A percentile compares a stretch with the other conserved stretches of the same genome.
Evolutionary conservation across 805 yeast genomes (phyloP).

Genomic region (Scheffersomyces ergatensis): DNA sequence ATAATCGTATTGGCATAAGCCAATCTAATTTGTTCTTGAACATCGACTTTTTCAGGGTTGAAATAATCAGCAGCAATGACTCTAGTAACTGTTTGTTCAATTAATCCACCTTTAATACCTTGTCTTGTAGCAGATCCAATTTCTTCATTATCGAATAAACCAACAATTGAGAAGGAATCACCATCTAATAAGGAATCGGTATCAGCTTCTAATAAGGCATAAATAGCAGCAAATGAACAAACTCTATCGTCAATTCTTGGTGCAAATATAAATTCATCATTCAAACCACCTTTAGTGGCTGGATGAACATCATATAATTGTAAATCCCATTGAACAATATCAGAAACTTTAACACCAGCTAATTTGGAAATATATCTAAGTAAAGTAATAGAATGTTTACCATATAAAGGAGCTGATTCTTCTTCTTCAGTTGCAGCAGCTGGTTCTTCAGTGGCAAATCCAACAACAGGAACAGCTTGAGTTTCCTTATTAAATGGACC

Average conservation of each 20-base stretch:
- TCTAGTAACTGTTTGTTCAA: slow-evolving; percentile 64
- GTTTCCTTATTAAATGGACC: slow-evolving; percentile 79
- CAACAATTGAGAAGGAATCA: slow-evolving; percentile 54
- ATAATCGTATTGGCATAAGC: slow-evolving; percentile 74
- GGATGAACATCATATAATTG: slow-evolving; percentile 81
- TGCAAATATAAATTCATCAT: slow-evolving; percentile 71
- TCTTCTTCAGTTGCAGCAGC: slow-evolving; percentile 59
- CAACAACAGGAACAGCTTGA: slow-evolving; percentile 75
- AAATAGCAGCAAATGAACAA: slow-evolving; percentile 71
- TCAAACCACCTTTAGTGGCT: slow-evolving; percentile 75
- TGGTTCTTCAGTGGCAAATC: slow-evolving; percentile 41
- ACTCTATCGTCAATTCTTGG: slow-evolving; percentile 86
- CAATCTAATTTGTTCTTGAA: slow-evolving; percentile 30
- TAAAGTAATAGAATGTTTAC: slow-evolving; percentile 64
- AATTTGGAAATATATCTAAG: slow-evolving; percentile 67
- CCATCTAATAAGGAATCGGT: slow-evolving; percentile 16
- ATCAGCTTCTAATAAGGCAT: slow-evolving; percentile 49
- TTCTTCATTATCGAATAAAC: slow-evolving; percentile 78
- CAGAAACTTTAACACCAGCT: slow-evolving; percentile 56
- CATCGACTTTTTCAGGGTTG: slow-evolving; percentile 13
- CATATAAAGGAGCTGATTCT: slow-evolving; percentile 60
- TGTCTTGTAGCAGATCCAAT: slow-evolving; percentile 77
- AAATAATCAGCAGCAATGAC: slow-evolving; percentile 34
- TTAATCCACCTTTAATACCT: slow-evolving; percentile 77
- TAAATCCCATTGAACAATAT: slow-evolving; percentile 68